Evolutionary conservation across 2,329 filamentous ascomycete species (phyloP).

Genomic region (Cytospora paraplurivora): DNA sequence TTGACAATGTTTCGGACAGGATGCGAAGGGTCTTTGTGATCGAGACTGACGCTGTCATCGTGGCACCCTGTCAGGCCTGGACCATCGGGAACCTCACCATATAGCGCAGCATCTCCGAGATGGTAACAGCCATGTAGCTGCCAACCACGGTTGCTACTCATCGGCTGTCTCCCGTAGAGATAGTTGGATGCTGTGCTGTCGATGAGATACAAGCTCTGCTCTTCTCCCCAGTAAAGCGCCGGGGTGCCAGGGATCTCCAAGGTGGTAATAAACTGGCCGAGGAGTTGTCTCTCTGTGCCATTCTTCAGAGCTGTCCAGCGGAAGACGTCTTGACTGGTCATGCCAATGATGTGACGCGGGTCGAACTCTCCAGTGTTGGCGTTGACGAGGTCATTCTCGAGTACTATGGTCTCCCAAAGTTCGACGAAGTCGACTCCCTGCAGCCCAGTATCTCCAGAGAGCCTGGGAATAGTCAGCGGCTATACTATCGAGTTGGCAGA

Average conservation of each 20-base stretch:
- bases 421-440: constrained; percentile 47
- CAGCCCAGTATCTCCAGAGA: constrained; percentile 17
- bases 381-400: constrained; percentile 59
- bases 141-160: constrained; percentile 63
- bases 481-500: constrained; percentile 45
- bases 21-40: constrained; percentile 63
- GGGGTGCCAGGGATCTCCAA: constrained; percentile 63
- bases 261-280: constrained; percentile 60
- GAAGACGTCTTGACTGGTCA: constrained; percentile 66
- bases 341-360: constrained; percentile 63
- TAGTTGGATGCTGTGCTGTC: constrained; percentile 65
- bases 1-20: constrained; percentile 62
- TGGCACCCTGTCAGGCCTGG: constrained; percentile 54
- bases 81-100: constrained; percentile 57
- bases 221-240: constrained; percentile 62
- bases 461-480: constrained; percentile 34
- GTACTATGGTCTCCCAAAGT: constrained; percentile 55
- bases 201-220: constrained; percentile 62
- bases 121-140: constrained; percentile 64
- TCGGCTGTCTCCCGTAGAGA: constrained; percentile 59
- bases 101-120: constrained; percentile 52
- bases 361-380: constrained; percentile 61
- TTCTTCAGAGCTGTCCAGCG: constrained; percentile 62
- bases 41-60: constrained; percentile 56
- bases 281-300: constrained; percentile 57